A percentile compares a stretch with the other conserved stretches of the same genome.
Conservation (phyloP, 306 rosid species). For the Prunus dulcis region DNA sequence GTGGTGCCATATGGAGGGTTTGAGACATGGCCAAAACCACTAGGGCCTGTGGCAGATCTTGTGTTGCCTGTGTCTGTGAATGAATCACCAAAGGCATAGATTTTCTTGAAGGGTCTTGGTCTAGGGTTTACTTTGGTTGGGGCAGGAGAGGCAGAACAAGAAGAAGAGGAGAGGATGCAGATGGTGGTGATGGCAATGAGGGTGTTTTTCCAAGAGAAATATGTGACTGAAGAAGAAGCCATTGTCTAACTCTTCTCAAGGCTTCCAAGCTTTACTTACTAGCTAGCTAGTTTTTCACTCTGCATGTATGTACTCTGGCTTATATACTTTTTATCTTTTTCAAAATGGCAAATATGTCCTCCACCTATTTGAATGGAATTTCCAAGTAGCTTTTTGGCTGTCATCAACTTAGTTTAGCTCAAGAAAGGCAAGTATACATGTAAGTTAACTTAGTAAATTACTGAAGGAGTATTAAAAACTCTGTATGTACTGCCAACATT, state of each 20-base stretch:
- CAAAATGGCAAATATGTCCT: not conserved
- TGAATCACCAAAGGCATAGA: conserved; percentile 89
- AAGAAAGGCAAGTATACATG: not conserved
- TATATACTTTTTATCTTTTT: not conserved
- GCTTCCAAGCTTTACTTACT: not conserved
- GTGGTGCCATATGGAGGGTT: conserved; percentile 71
- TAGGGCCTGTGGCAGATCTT: conserved; percentile 57
- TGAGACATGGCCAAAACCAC: conserved; percentile 76
- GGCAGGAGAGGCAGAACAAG: conserved; percentile 17
- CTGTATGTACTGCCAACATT: too few relatives aligned
- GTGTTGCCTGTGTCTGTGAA: conserved; percentile 98
- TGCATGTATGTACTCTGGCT: not conserved
- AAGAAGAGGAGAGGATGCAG: conserved; percentile 30
- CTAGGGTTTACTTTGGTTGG: conserved; percentile 18
- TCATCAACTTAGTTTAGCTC: not conserved
- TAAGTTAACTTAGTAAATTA: too few relatives aligned
- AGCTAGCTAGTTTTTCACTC: not conserved
- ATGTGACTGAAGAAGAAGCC: conserved; percentile 22
- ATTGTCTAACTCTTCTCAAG: conserved; percentile 11
- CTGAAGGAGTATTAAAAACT: too few relatives aligned
- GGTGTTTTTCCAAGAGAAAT: conserved; percentile 10
- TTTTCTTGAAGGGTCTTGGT: conserved; percentile 49
- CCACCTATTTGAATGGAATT: too few relatives aligned
- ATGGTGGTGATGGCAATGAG: conserved; percentile 15
- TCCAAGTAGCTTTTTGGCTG: too few relatives aligned